A percentile compares a stretch with the other conserved stretches of the same genome.
phyloP scores from a whole-genome alignment of 495 filamentous ascomycete genomes.

The Durotheca rogersii region DNA sequence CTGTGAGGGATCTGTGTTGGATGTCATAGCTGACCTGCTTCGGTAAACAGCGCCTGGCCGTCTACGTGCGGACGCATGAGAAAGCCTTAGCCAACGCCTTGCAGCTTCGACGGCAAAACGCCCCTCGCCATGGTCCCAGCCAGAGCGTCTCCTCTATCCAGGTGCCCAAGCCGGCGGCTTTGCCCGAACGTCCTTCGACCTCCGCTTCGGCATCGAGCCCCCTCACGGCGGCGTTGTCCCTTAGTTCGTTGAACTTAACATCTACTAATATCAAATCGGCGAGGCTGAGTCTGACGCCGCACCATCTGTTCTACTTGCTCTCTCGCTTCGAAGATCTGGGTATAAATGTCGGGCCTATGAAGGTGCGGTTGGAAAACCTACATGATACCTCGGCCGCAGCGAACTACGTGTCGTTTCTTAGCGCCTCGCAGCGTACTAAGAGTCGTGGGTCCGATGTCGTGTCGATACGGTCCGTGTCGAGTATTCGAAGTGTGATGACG shows the following conservation, averaged over 20 bases:
- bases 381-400: slow-evolving; percentile 81
- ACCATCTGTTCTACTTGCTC: slow-evolving; percentile 94
- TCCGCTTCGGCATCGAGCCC: slow-evolving; percentile 69
- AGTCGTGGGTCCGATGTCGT: slow-evolving; percentile 77
- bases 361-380: slow-evolving; percentile 89
- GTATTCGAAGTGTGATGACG: slow-evolving; percentile 95
- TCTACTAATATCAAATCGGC: slow-evolving; percentile 82
- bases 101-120: slow-evolving; percentile 70
- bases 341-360: slow-evolving; percentile 92
- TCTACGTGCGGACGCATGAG: slow-evolving; percentile 95
- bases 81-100: slow-evolving; percentile 95
- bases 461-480: slow-evolving; percentile 93
- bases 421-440: slow-evolving; percentile 72
- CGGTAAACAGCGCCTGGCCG: slow-evolving; percentile 81
- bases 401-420: slow-evolving; percentile 95
- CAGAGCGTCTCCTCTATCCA: slow-evolving; percentile 53
- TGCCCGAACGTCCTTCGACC: slow-evolving; percentile 54
- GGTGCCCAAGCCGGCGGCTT: slow-evolving; percentile 49
- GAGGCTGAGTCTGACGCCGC: slow-evolving; percentile 91
- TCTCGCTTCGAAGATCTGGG: slow-evolving; percentile 91
- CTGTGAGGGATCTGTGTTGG: neutral
- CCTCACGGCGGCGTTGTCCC: slow-evolving; percentile 80
- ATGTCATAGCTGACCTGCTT: slow-evolving; percentile 9
- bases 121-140: slow-evolving; percentile 62
- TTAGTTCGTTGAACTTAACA: slow-evolving; percentile 79